phyloP scores from a whole-genome alignment of 1,139 yeast species.

The Geotrichum carabidarum region DNA sequence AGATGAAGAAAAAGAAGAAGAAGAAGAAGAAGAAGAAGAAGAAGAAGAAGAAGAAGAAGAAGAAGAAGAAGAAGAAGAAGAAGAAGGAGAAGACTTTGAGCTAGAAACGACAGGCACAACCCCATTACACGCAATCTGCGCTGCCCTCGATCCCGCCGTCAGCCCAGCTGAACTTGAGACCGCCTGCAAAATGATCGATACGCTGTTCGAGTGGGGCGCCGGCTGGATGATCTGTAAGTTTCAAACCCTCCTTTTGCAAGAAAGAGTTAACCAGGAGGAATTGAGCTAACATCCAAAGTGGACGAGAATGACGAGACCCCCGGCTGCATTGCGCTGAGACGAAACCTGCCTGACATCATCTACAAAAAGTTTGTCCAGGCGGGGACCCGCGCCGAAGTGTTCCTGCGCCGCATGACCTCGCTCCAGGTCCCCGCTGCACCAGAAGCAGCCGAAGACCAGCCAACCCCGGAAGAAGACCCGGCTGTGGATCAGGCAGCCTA shows the following conservation, averaged over 20 bases:
- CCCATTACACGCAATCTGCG: slow-evolving; percentile 62
- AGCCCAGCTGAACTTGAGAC: slow-evolving; percentile 44
- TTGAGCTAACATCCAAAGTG: slow-evolving; percentile 42
- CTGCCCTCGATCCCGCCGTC: slow-evolving; percentile 29
- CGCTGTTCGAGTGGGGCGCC: slow-evolving; percentile 77
- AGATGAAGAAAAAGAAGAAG: slow-evolving; percentile 32
- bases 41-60: slow-evolving; percentile 34
- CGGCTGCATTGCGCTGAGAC: slow-evolving; percentile 38
- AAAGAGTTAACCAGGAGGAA: too few species aligned
- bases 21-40: slow-evolving; percentile 31
- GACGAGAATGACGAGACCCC: slow-evolving; percentile 42
- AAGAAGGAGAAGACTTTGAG: slow-evolving; percentile 40
- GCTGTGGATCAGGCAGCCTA: slow-evolving; percentile 54
- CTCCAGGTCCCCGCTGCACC: slow-evolving; percentile 48
- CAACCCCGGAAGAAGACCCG: slow-evolving; percentile 25
- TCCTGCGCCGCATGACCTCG: slow-evolving; percentile 67
- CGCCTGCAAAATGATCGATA: slow-evolving; percentile 54
- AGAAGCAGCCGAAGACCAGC: slow-evolving; percentile 31
- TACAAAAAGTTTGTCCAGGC: slow-evolving; percentile 66
- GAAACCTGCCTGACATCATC: slow-evolving; percentile 30
- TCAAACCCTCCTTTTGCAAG: neutral
- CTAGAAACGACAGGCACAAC: slow-evolving; percentile 55
- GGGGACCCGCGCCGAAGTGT: slow-evolving; percentile 83
- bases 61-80: slow-evolving; percentile 30
- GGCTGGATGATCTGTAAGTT: slow-evolving; percentile 57